These are phyloP conservation scores for Globisporangium mamillatum DNA, from an alignment of 352 stramenopile species.

Conservation along the genomic window DNA sequence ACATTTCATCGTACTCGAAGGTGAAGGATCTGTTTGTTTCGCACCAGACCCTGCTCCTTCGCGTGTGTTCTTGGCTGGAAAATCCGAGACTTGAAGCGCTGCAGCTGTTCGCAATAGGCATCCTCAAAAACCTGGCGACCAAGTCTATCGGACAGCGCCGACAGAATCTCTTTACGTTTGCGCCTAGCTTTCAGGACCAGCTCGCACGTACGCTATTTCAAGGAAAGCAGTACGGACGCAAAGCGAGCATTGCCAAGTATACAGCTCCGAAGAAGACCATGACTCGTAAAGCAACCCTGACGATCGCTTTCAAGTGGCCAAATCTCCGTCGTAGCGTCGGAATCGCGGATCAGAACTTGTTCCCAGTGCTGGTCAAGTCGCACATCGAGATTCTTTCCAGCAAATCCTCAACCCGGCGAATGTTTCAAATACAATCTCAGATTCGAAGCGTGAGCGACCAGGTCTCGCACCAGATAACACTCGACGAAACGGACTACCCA, in stretches of 20 bases:
- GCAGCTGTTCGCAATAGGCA: constrained; percentile 17
- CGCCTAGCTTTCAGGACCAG: constrained; percentile 28
- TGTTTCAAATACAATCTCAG: constrained; percentile 8
- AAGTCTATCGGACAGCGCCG: constrained; percentile 11
- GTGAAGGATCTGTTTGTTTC: constrained; percentile 20
- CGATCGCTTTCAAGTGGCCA: background rate
- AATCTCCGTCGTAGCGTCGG: background rate
- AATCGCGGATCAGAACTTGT: background rate
- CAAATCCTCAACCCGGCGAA: background rate
- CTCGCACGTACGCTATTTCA: constrained; percentile 32
- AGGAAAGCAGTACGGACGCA: constrained; percentile 16
- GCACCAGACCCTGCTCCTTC: constrained; percentile 13
- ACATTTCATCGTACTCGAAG: constrained; percentile 19
- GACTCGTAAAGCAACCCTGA: background rate
- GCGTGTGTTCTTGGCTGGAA: constrained; percentile 17
- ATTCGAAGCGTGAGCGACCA: background rate
- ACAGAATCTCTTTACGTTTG: constrained; percentile 22
- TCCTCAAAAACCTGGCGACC: constrained; percentile 19
- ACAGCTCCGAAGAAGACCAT: background rate
- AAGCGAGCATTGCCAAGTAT: constrained; percentile 12
- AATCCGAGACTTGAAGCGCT: constrained; percentile 14
- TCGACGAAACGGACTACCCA: constrained; percentile 3
- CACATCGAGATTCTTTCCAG: constrained; percentile 1
- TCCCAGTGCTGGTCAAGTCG: constrained; percentile 10
- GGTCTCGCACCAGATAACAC: background rate